A percentile compares a stretch with the other conserved stretches of the same genome.
phyloP scores from a whole-genome alignment of 169 alveolate species.

The Eimeria necatrix region DNA sequence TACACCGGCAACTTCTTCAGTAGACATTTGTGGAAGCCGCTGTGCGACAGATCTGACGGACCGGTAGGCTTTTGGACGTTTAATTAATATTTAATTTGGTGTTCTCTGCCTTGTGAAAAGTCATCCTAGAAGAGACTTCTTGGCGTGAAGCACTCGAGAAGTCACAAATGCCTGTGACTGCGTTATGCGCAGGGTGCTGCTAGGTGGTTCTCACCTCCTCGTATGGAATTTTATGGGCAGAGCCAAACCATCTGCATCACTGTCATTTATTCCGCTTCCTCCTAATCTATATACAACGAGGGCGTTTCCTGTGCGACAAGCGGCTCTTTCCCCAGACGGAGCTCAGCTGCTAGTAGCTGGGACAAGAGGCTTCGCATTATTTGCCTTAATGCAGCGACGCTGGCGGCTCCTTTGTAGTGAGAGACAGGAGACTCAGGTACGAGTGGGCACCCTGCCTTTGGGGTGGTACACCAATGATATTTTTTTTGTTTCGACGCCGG shows the following conservation, averaged over 20 bases:
- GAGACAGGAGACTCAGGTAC: constrained; percentile 82
- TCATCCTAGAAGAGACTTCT: no score
- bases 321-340: constrained; percentile 80
- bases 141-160: no score
- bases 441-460: constrained; percentile 83
- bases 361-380: constrained; percentile 83
- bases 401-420: constrained; percentile 84
- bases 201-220: constrained; percentile 68
- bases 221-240: constrained; percentile 51
- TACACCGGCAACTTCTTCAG: constrained; percentile 44
- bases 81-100: no score
- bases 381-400: constrained; percentile 81
- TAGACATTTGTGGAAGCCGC: constrained; percentile 78
- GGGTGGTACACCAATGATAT: constrained; percentile 85
- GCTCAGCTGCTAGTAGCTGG: constrained; percentile 81
- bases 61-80: neutral
- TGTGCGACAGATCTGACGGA: constrained; percentile 41
- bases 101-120: no score
- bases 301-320: constrained; percentile 85
- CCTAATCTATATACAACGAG: constrained; percentile 83
- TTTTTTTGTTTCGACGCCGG: constrained; percentile 80
- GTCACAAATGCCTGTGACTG: neutral
- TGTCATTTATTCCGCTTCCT: constrained; percentile 82
- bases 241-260: constrained; percentile 16
- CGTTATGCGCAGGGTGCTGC: constrained; percentile 55